phyloP scores from a whole-genome alignment of 495 filamentous ascomycete species.

The Pseudevernia furfuracea region DNA sequence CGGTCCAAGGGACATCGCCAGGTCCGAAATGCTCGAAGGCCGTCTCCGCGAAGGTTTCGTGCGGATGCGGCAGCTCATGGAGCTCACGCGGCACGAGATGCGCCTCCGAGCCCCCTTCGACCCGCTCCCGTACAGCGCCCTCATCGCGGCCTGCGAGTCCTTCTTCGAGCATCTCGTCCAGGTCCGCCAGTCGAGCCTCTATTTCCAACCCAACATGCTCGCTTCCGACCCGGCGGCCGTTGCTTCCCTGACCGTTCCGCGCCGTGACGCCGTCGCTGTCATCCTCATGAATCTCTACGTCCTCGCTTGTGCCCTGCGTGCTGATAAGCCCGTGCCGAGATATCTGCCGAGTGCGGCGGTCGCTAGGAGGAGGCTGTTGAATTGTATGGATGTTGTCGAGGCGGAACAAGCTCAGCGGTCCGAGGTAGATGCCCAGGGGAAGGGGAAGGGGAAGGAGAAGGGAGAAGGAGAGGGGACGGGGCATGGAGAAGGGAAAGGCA shows the following conservation, averaged over 20 bases:
- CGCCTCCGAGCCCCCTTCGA: constrained; percentile 51
- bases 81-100: constrained; percentile 52
- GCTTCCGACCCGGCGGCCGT: constrained; percentile 29
- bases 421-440: constrained; percentile 17
- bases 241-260: constrained; percentile 38
- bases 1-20: constrained; percentile 40
- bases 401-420: constrained; percentile 27
- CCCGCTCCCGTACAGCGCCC: constrained; percentile 46
- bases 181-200: constrained; percentile 49
- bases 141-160: constrained; percentile 46
- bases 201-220: constrained; percentile 42
- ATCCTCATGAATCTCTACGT: constrained; percentile 52
- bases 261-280: constrained; percentile 49
- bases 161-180: constrained; percentile 53
- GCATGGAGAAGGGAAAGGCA: constrained; percentile 19
- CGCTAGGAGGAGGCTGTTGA: constrained; percentile 43
- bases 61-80: constrained; percentile 47
- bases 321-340: constrained; percentile 43
- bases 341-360: constrained; percentile 49
- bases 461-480: constrained; percentile 19
- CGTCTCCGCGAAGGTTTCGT: constrained; percentile 52
- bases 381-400: constrained; percentile 43
- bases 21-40: constrained; percentile 51
- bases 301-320: constrained; percentile 45
- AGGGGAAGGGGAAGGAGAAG: background rate